Base-by-base conservation (phyloP, 1,139 yeast species). In the Pichia sp. region DNA sequence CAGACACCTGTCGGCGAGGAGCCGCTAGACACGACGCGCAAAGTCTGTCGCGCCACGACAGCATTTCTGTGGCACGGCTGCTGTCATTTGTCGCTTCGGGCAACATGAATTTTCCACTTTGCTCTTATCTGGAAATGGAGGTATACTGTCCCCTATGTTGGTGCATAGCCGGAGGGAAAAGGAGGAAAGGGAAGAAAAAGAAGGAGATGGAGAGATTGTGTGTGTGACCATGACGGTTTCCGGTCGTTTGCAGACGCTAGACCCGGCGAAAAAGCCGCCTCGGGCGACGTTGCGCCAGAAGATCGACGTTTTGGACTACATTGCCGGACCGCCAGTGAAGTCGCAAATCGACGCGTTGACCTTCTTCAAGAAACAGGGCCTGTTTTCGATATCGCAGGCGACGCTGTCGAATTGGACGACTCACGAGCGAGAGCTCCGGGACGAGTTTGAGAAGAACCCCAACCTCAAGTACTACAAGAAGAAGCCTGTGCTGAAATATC, bases 311-410 rank as follows among this genome's bases (percentile, higher is more conserved):
- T 54, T 70, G 45, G 69, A 69, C 47, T 68, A 61, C 48, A 49
- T 65, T n/a, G 45, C 50, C 7, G 69, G 70, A 0, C 69, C 68
- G 1, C 71, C 70, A 5, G 43, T 32, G 19, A 45, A 57, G 11
- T 51, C 67, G 0, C 71, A 70, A 49, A 52, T 54, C 26, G 68
- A 68, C 23, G 59, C 66, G 0, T 49, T 68, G 26, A 48, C 50
- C 6, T 62, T 64, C 53, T 68, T 67, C 57, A 57, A 56, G 26
- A 46, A 51, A 1, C 56, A 50, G 19, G 57, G 54, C 6, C 49
- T 49, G 32, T 69, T 69, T 54, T 57, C 69, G 19, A 63, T 70
- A n/a, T 68, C 71, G 15, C 72, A 67, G 56, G 70, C 70, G 10
- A 68, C 72, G 1, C 54, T 70, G 31, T 67, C 71, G 1, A 65